Evolutionary conservation across 352 stramenopile species (phyloP), one percentile per base, ranked within the genome.

Genomic region (Phytophthora megakarya): DNA sequence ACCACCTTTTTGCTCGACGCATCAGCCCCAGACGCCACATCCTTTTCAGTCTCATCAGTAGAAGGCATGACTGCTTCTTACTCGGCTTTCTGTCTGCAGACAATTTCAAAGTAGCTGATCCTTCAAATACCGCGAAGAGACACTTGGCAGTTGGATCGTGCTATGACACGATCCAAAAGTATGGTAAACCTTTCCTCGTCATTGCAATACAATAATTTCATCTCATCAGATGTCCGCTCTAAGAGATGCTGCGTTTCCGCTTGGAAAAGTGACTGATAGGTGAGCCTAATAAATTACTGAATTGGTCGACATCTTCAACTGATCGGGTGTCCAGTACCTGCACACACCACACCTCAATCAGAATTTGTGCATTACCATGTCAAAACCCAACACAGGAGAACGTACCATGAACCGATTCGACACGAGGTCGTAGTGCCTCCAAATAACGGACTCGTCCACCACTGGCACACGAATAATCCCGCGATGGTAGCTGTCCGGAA

Each of bases 361-460:
- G 57, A 49, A 8, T 26, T 25, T 46, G 33, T 25, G 21, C 33
- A 46, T 7, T 4, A 11, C 19, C 7, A 11, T 13, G 21, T 16
- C 16, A 30, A 10, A 46, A 43, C 30, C 46, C 7, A 16, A 21
- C 19, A 55, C 3, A 55, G 5, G 35, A 53, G 12, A 22, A 50
- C 61, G 45, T 43, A 92, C 84, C 84, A 93, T 91, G 33, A 93
- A 91, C 15, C 84, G 71, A 22, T 81, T 75, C 11, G 76, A 89
- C 15, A 90, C 73, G 21, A 72, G 55, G 22, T 79, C 80, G 47
- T 93, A 93, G 57, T 89, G 78, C 25, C 80, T 78, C 84, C 84
- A 93, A 44, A 93, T 83, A 9, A 91, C 67, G 1, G 78, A 80
- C 39, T 93, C 84, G 37, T 93, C 84, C 11, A 93, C 84, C 8